These are phyloP conservation scores for Verticillium nonalfalfae DNA, from an alignment of 2,329 filamentous ascomycete species.

Conservation along the genomic window DNA sequence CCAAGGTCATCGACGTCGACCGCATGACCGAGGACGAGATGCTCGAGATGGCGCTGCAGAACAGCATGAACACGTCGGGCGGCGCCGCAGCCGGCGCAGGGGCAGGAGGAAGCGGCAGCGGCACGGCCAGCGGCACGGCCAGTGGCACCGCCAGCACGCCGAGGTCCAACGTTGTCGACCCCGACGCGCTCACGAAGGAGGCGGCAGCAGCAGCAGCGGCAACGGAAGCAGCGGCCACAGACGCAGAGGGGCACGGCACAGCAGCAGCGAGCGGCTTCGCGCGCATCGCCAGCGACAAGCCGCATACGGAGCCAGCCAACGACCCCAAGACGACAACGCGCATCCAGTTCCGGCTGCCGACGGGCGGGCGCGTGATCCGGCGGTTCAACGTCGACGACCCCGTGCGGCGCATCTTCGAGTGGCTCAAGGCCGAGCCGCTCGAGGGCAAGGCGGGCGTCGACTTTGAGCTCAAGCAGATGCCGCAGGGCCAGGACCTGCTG, in stretches of 20 bases:
- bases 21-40: conserved; percentile 97
- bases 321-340: conserved; percentile 70
- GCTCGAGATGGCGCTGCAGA: conserved; percentile 87
- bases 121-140: conserved; percentile 2
- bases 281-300: conserved; percentile 62
- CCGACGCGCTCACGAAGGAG: conserved; percentile 79
- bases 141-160: conserved; percentile 26
- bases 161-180: conserved; percentile 61
- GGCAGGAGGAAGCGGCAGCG: neutral
- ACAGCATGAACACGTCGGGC: conserved; percentile 61
- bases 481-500: conserved; percentile 73
- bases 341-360: conserved; percentile 87
- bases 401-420: conserved; percentile 85
- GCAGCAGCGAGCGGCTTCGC: conserved; percentile 46
- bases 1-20: conserved; percentile 67
- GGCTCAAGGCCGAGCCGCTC: conserved; percentile 84
- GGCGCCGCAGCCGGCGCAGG: too few relatives aligned
- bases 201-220: conserved; percentile 28
- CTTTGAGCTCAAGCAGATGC: conserved; percentile 85
- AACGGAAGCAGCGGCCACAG: conserved; percentile 28
- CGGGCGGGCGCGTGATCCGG: conserved; percentile 78
- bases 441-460: conserved; percentile 70
- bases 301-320: conserved; percentile 72
- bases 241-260: conserved; percentile 20
- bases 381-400: conserved; percentile 73